These are phyloP conservation scores for Penicillium malachiteum DNA, from an alignment of 495 filamentous ascomycete genomes.

Conservation along the genomic window DNA sequence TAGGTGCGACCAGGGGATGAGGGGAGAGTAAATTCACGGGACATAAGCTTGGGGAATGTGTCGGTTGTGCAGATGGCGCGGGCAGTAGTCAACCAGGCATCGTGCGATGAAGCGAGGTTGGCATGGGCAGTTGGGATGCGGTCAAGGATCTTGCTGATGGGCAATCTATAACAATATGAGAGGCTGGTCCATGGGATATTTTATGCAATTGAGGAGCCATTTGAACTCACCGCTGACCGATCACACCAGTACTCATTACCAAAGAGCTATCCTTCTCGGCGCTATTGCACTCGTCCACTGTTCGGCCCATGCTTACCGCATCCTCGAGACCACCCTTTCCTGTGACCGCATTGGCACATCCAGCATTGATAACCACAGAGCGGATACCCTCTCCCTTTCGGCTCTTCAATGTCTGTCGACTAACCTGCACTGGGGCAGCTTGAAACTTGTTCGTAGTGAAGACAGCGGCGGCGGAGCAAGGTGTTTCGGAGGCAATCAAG, in stretches of 20 bases:
- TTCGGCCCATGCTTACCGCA: constrained; percentile 76
- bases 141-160: constrained; percentile 84
- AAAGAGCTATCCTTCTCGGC: constrained; percentile 68
- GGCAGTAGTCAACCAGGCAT: constrained; percentile 82
- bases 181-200: neutral
- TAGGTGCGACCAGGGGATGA: constrained; percentile 73
- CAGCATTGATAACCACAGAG: constrained; percentile 89
- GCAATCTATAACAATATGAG: constrained; percentile 53
- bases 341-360: constrained; percentile 96
- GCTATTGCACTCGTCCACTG: constrained; percentile 67
- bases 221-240: constrained; percentile 76
- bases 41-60: constrained; percentile 96
- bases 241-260: constrained; percentile 98
- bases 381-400: constrained; percentile 68
- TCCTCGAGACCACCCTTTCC: constrained; percentile 89
- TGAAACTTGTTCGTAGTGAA: constrained; percentile 99
- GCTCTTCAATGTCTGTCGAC: constrained; percentile 64
- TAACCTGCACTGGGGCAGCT: constrained; percentile 88
- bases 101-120: constrained; percentile 69
- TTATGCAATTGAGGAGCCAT: neutral
- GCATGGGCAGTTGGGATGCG: constrained; percentile 74
- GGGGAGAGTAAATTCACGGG: constrained; percentile 78
- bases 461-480: constrained; percentile 89
- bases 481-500: constrained; percentile 80
- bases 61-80: constrained; percentile 98